phyloP scores from a whole-genome alignment of 2,329 filamentous ascomycete genomes.

The Colletotrichum siamense region DNA sequence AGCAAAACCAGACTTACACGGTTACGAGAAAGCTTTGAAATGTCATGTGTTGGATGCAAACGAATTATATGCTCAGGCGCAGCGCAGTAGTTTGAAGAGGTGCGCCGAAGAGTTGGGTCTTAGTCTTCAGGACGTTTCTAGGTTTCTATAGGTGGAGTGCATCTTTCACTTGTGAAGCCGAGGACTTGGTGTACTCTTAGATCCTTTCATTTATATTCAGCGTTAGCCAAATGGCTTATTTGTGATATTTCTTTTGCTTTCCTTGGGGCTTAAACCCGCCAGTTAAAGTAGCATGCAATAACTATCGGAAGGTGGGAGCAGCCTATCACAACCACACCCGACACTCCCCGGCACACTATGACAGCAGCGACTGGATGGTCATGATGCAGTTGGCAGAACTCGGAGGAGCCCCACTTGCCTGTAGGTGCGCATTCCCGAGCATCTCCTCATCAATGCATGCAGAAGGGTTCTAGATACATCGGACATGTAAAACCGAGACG shows the following conservation, averaged over 20 bases:
- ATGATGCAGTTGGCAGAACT: neutral
- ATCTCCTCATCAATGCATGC: neutral
- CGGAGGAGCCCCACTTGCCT: neutral
- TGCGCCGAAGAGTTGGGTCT: neutral
- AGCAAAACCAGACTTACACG: constrained; percentile 5
- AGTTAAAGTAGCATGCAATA: neutral
- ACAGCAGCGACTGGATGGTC: neutral
- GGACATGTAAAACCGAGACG: neutral
- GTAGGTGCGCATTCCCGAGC: neutral
- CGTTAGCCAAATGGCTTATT: neutral
- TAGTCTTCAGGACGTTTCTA: neutral
- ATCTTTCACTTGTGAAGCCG: neutral
- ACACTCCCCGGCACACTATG: neutral
- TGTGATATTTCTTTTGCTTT: neutral
- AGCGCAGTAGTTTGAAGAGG: neutral
- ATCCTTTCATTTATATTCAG: neutral
- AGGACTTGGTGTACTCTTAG: neutral
- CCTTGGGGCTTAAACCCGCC: neutral
- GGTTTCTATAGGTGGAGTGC: neutral
- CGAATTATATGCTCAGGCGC: constrained; percentile 12
- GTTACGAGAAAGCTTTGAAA: constrained; percentile 18
- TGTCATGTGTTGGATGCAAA: constrained; percentile 11
- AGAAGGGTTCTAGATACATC: neutral
- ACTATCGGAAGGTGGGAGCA: neutral
- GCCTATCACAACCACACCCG: neutral